Evolutionary conservation across 2,329 filamentous ascomycete species (phyloP), one percentile per base, ranked within the genome.

Genomic region (Arthrobotrys iridis): DNA sequence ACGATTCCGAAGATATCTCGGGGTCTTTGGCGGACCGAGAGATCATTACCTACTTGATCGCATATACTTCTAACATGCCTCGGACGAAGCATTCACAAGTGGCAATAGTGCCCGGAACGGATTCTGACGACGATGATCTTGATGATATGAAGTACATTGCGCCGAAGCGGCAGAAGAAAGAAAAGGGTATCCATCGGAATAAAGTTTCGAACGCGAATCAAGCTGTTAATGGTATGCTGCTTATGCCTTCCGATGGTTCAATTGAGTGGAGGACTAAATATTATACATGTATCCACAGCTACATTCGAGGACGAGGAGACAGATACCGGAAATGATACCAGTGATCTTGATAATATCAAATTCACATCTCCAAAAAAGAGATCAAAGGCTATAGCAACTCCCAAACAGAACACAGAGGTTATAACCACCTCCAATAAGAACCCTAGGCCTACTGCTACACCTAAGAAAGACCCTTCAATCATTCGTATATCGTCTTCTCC

Each of bases 331-430:
- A 59, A 68, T 22, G 62, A 71, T 30, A 70, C 60, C 13, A 67
- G 50, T 37, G 75, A 77, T 63, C 50, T 68, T 26, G 75, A 75
- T 28, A 68, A 68, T 30, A 52, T 74, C 18, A 74, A 67, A 46
- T 41, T 22, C 11, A 57, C 65, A 43, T 24, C 28, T 22, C 22
- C 15, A 7, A 45, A 52, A 22, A 35, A 28, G 7, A 71, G 10
- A 10, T 30, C 15, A 26, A 64, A 48, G 43, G n/a, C 35, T 15
- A 74, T 46, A 46, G 3, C 40, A n/a, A 22, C 30, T 28, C 46
- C 46, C 1, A 75, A n/a, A n/a, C n/a, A n/a, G n/a, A n/a, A n/a
- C n/a, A n/a, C n/a, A n/a, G n/a, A n/a, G n/a, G n/a, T n/a, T n/a
- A n/a, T n/a, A n/a, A n/a, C n/a, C 65, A 43, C 18, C 28, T 22